These are phyloP conservation scores for Tuctoria greenei DNA, from an alignment of 176 grass and related monocot genomes.

Conservation along the genomic window DNA sequence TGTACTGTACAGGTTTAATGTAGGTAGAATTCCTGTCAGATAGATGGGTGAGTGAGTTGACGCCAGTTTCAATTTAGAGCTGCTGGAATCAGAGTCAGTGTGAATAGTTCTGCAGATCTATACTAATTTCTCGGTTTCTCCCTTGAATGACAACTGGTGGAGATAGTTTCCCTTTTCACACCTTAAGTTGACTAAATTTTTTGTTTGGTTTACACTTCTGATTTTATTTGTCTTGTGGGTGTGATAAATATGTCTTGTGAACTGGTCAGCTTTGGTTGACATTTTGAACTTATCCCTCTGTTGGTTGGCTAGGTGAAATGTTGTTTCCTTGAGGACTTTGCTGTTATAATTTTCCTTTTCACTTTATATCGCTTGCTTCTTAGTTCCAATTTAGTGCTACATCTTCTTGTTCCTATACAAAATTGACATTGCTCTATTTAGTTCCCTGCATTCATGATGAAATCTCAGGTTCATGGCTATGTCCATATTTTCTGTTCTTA, in stretches of 20 bases:
- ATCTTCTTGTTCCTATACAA: background rate
- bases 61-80: background rate
- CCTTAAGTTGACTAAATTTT: background rate
- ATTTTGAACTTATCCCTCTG: background rate
- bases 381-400: background rate
- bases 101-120: background rate
- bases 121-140: background rate
- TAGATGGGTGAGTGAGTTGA: background rate
- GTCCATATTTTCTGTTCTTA: background rate
- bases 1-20: background rate
- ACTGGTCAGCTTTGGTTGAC: background rate
- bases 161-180: background rate
- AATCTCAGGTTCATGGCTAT: background rate
- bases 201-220: background rate
- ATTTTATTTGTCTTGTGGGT: background rate
- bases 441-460: background rate
- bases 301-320: background rate
- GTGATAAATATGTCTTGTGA: constrained; percentile 4
- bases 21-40: background rate
- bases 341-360: constrained; percentile 2
- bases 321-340: background rate
- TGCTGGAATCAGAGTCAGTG: background rate
- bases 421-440: background rate
- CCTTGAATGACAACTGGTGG: background rate
- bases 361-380: background rate